phyloP scores from a whole-genome alignment of 768 basidiomycete genomes.

The Psilocybe sp. region DNA sequence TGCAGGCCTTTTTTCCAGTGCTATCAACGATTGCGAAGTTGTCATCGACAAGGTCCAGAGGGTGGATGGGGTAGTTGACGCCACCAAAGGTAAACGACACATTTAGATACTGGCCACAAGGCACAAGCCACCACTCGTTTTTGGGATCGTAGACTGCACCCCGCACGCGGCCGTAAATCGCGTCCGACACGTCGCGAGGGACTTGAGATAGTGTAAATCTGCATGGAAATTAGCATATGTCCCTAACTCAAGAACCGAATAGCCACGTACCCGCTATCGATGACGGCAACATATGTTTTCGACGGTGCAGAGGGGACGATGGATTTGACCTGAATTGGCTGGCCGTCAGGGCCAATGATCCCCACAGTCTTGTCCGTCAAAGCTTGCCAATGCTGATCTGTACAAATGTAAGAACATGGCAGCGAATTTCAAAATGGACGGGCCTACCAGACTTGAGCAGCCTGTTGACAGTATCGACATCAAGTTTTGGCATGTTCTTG shows the following conservation, averaged over 20 bases:
- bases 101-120: slow-evolving; percentile 72
- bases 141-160: slow-evolving; percentile 63
- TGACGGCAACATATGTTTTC: slow-evolving; percentile 65
- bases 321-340: slow-evolving; percentile 54
- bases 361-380: slow-evolving; percentile 62
- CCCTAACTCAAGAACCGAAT: neutral
- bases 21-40: slow-evolving; percentile 49
- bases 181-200: slow-evolving; percentile 70
- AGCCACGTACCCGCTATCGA: slow-evolving; percentile 61
- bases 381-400: slow-evolving; percentile 81
- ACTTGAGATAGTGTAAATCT: slow-evolving; percentile 54
- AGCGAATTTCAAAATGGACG: neutral
- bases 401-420: slow-evolving; percentile 2
- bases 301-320: slow-evolving; percentile 67
- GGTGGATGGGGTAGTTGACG: slow-evolving; percentile 65
- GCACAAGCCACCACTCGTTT: slow-evolving; percentile 65
- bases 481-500: slow-evolving; percentile 57
- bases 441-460: slow-evolving; percentile 45
- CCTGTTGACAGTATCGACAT: slow-evolving; percentile 61
- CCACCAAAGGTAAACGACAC: slow-evolving; percentile 74
- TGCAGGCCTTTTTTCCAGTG: slow-evolving; percentile 55
- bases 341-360: slow-evolving; percentile 76
- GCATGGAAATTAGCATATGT: neutral
- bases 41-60: slow-evolving; percentile 63
- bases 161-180: slow-evolving; percentile 76